Evolutionary conservation across 2,329 filamentous ascomycete species (phyloP).

Genomic region (Fusarium torreyae): DNA sequence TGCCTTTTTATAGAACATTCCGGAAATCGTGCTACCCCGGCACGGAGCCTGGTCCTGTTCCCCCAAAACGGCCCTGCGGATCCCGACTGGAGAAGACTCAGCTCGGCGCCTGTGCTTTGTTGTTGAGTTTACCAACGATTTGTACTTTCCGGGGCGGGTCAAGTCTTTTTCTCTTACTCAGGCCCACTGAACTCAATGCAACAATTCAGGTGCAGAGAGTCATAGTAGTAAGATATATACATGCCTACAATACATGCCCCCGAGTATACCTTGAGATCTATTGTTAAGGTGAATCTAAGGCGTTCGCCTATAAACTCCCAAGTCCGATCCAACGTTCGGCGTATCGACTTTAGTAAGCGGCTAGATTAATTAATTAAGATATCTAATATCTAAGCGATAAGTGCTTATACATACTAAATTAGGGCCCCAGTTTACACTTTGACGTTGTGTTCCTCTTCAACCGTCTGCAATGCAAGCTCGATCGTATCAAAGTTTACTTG

Average conservation of each 20-base stretch:
- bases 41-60: slow-evolving; percentile 14
- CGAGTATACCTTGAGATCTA: background rate
- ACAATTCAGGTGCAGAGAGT: slow-evolving; percentile 9
- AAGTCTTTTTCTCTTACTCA: slow-evolving; percentile 4
- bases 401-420: slow-evolving; percentile 24
- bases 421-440: background rate
- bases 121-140: slow-evolving; percentile 14
- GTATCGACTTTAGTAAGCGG: slow-evolving; percentile 1
- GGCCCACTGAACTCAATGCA: slow-evolving; percentile 13
- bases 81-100: slow-evolving; percentile 18
- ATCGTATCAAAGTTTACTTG: background rate
- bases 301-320: background rate
- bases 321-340: background rate
- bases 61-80: slow-evolving; percentile 22
- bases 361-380: slow-evolving; percentile 8
- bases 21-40: slow-evolving; percentile 41
- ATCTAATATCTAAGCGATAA: slow-evolving; percentile 4
- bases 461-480: slow-evolving; percentile 2
- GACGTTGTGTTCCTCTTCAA: slow-evolving; percentile 3
- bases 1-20: slow-evolving; percentile 46
- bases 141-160: slow-evolving; percentile 11
- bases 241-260: slow-evolving; percentile 18
- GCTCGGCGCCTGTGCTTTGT: slow-evolving; percentile 12
- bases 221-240: slow-evolving; percentile 2
- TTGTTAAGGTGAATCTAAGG: background rate